phyloP scores from a whole-genome alignment of 352 stramenopile species.

The Globisporangium heterothallicum region DNA sequence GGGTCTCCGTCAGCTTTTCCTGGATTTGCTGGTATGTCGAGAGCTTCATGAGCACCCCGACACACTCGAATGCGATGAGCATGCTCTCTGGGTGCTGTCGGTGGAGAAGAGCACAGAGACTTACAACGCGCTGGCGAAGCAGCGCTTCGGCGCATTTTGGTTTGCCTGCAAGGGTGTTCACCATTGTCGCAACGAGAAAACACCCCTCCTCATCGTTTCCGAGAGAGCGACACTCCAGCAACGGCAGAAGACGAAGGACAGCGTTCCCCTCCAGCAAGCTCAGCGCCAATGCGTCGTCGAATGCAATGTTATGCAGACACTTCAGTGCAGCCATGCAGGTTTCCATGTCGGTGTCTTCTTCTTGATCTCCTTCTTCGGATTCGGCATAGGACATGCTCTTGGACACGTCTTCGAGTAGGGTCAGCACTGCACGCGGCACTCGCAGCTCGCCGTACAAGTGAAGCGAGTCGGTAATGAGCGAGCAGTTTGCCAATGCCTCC shows the following conservation, averaged over 20 bases:
- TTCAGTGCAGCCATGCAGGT: constrained; percentile 68
- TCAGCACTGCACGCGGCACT: constrained; percentile 41
- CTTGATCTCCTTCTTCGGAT: not conserved
- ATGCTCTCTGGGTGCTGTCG: constrained; percentile 26
- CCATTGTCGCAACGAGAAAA: constrained; percentile 29
- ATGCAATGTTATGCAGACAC: constrained; percentile 58
- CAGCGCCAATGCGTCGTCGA: constrained; percentile 52
- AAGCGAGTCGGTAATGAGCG: constrained; percentile 61
- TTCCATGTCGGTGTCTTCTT: constrained; percentile 15
- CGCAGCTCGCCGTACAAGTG: constrained; percentile 70
- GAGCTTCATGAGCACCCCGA: constrained; percentile 46
- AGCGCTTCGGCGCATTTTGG: constrained; percentile 36
- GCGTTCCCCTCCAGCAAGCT: constrained; percentile 51
- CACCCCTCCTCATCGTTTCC: constrained; percentile 35
- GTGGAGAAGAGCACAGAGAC: constrained; percentile 50
- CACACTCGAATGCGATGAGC: constrained; percentile 37
- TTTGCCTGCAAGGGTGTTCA: constrained; percentile 49
- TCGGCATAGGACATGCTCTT: constrained; percentile 1
- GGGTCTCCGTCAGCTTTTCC: constrained; percentile 39
- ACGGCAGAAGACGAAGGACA: constrained; percentile 30
- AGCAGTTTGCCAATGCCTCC: constrained; percentile 72
- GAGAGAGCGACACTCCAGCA: constrained; percentile 43
- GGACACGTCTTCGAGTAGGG: constrained; percentile 32
- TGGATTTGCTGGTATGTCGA: constrained; percentile 74
- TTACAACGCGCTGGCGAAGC: constrained; percentile 44